Conservation (phyloP, 2,329 filamentous ascomycete species). For the Claviceps pusilla region DNA sequence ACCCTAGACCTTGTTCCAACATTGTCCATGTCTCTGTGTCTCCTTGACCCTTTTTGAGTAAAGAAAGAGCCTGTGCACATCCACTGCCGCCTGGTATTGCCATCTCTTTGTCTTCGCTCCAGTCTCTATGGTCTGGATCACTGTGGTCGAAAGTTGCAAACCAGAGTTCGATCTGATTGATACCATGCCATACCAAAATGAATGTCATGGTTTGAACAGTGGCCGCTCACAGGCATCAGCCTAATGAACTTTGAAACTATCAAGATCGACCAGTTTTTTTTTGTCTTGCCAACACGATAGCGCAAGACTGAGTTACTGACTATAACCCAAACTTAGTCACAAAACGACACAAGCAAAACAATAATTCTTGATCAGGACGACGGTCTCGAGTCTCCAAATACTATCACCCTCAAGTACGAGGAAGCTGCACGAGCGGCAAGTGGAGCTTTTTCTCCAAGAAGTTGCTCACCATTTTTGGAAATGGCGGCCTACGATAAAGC, state of each 20-base stretch:
- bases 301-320: neutral
- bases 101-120: neutral
- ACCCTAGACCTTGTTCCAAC: conserved; percentile 19
- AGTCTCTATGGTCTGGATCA: conserved; percentile 2
- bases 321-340: conserved; percentile 24
- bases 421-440: conserved; percentile 37
- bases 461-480: conserved; percentile 32
- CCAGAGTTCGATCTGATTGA: neutral
- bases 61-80: neutral
- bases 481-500: conserved; percentile 56
- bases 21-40: neutral
- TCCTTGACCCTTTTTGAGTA: neutral
- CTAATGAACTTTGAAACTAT: neutral
- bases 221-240: neutral
- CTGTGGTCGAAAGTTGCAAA: conserved; percentile 11
- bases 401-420: conserved; percentile 41
- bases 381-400: conserved; percentile 42
- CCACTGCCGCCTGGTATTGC: neutral
- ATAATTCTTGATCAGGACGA: conserved; percentile 42
- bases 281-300: neutral
- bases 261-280: too few species aligned
- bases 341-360: conserved; percentile 37
- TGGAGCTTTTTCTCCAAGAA: conserved; percentile 39
- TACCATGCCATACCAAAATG: neutral
- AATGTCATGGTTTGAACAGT: neutral